Conservation (phyloP, 2,329 filamentous ascomycete species). For the Calonectria hawksworthii region DNA sequence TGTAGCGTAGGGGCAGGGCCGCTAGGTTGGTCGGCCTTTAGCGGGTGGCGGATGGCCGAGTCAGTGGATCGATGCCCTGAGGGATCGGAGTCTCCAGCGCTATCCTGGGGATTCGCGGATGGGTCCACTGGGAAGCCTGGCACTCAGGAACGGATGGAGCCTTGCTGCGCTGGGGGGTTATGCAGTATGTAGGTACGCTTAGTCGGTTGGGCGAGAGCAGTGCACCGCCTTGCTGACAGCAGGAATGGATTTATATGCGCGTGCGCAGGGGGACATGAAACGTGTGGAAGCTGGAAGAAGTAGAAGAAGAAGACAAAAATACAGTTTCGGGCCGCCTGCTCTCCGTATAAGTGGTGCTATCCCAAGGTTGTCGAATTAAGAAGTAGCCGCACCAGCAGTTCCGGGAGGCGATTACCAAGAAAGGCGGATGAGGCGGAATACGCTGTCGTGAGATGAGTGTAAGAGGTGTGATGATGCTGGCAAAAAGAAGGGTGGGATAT, state of each 20-base stretch:
- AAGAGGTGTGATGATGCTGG: slow-evolving; percentile 32
- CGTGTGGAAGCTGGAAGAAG: not conserved
- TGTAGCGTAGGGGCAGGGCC: slow-evolving; percentile 10
- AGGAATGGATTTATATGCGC: slow-evolving; percentile 1
- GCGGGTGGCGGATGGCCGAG: slow-evolving; percentile 24
- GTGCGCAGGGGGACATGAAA: not conserved
- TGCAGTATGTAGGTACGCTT: slow-evolving; percentile 17
- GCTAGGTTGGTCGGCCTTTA: slow-evolving; percentile 16
- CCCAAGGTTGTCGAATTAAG: slow-evolving; percentile 8
- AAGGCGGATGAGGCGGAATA: slow-evolving; percentile 22
- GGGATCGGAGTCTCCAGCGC: not conserved
- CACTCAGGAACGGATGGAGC: not conserved
- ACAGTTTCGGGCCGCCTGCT: slow-evolving; percentile 27
- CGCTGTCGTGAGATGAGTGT: slow-evolving; percentile 30
- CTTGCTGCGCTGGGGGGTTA: slow-evolving; percentile 7
- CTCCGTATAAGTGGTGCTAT: slow-evolving; percentile 24
- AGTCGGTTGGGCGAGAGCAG: not conserved
- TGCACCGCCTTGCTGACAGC: slow-evolving; percentile 11
- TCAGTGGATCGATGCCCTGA: slow-evolving; percentile 26
- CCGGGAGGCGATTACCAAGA: slow-evolving; percentile 11
- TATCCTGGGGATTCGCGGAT: not conserved
- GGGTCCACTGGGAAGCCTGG: slow-evolving; percentile 9
- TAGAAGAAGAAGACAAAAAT: not conserved
- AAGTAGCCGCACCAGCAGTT: slow-evolving; percentile 11
- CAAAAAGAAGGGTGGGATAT: slow-evolving; percentile 23